These are phyloP conservation scores for Mucor sp. DNA, from an alignment of 371 early-diverging fungal species.

Conservation along the genomic window DNA sequence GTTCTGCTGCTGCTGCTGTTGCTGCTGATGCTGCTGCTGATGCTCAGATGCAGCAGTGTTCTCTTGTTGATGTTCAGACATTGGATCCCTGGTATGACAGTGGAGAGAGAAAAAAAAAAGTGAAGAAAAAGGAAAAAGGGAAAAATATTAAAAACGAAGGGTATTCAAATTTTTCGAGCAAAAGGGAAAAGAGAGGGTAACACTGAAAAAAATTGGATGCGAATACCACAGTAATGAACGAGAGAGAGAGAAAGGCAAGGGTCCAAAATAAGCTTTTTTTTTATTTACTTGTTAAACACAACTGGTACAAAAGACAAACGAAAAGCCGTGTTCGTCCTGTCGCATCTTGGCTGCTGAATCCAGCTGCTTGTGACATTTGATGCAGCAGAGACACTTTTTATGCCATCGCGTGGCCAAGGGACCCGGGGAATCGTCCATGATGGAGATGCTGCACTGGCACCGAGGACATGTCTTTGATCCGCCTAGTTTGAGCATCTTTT, in stretches of 20 bases:
- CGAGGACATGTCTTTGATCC: constrained; percentile 58
- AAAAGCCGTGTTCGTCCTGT: constrained; percentile 36
- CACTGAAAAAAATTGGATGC: neutral
- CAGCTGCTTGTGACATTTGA: constrained; percentile 54
- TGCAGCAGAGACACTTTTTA: constrained; percentile 60
- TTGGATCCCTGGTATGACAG: neutral
- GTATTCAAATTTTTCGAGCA: neutral
- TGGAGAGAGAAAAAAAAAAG: neutral
- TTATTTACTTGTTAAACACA: constrained; percentile 24
- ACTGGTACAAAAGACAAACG: constrained; percentile 51
- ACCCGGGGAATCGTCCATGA: constrained; percentile 61
- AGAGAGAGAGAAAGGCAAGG: constrained; percentile 26
- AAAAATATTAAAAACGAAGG: neutral
- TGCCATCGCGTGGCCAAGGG: constrained; percentile 64
- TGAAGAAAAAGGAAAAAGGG: neutral
- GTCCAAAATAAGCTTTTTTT: neutral
- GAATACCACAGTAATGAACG: neutral
- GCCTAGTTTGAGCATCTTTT: constrained; percentile 51
- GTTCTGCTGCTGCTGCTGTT: neutral
- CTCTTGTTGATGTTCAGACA: constrained; percentile 15
- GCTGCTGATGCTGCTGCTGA: neutral
- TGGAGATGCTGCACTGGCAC: constrained; percentile 49
- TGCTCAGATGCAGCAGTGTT: neutral
- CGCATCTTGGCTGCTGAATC: constrained; percentile 59
- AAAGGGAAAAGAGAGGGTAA: neutral